Percentiles rank a stretch among this genome's conserved stretches.
These are phyloP conservation scores for Suhomyces canberraensis DNA, from an alignment of 805 yeast genomes.

Conservation along the genomic window DNA sequence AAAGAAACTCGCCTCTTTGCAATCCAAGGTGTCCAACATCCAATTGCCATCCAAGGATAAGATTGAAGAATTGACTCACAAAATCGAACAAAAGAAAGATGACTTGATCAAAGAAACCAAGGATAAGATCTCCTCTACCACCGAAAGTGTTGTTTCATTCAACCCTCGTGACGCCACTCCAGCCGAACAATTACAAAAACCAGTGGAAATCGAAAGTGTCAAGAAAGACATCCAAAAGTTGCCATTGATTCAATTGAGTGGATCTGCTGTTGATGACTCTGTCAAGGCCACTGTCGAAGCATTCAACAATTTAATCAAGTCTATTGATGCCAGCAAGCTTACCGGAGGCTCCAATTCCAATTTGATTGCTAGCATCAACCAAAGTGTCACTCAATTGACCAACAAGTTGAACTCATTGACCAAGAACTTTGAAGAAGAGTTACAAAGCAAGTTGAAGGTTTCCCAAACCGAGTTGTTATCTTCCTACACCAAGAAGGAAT, in stretches of 20 bases:
- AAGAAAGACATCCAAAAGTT: conserved; percentile 27
- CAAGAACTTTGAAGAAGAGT: conserved; percentile 33
- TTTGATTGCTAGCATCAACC: conserved; percentile 31
- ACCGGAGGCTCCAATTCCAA: conserved; percentile 23
- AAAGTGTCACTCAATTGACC: conserved; percentile 30
- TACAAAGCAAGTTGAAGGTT: conserved; percentile 31
- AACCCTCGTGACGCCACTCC: conserved; percentile 24
- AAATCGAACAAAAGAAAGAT: conserved; percentile 32
- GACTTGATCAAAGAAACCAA: conserved; percentile 35
- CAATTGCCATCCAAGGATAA: conserved; percentile 31
- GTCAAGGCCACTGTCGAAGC: conserved; percentile 35
- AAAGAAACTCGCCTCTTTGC: conserved; percentile 15
- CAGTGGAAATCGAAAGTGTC: conserved; percentile 35
- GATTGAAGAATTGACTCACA: conserved; percentile 29
- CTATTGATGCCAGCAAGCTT: conserved; percentile 29
- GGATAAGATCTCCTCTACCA: conserved; percentile 21
- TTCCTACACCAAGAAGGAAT: conserved; percentile 45
- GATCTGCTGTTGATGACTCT: conserved; percentile 28
- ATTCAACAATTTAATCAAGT: conserved; percentile 35
- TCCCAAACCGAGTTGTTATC: conserved; percentile 40
- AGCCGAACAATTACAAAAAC: conserved; percentile 41
- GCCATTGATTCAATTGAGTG: conserved; percentile 30
- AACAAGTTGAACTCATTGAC: conserved; percentile 32
- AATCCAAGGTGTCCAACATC: conserved; percentile 17
- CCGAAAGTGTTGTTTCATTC: conserved; percentile 1